Evolutionary conservation across 2,329 filamentous ascomycete species (phyloP), one percentile per base, ranked within the genome.

Genomic region (Penicillium oxalicum): DNA sequence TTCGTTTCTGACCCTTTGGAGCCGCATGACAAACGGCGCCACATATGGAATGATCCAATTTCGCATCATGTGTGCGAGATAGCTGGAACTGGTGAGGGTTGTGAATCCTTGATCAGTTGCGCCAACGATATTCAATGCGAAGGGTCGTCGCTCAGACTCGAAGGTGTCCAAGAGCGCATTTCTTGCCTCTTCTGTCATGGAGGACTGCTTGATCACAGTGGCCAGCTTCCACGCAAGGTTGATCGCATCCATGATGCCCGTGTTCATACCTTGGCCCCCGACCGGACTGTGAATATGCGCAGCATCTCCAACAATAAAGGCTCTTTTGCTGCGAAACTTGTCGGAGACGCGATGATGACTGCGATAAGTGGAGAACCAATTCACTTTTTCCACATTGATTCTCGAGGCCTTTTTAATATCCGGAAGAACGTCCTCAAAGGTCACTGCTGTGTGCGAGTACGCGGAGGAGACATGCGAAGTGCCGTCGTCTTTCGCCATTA

Each of bases 191-290:
- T 69, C 62, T 1, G 40, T 48, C 52, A 60, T 58, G 0, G 41
- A 25, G 3, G 42, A 41, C 9, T 54, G 42, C n/a, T 67, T 66
- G 1, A 77, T 58, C 4, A 74, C 75, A 1, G 71, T 64, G 0
- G 74, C 70, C 2, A 81, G 65, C 54, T 81, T 81, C 77, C 78
- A 81, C 24, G 73, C 74, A 0, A 81, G 65, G 48, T 81, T 80
- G 28, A 76, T 67, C 0, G 76, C 73, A 48, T 81, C 78, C 25
- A 76, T 74, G 18, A 81, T 70, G 0, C 78, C 77, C 0, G 76
- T 76, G 56, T 82, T 81, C 75, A 82, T 77, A 1, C 79, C 79
- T 56, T 80, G 78, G 0, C 77, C 80, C 2, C 77, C 79, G 0
- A 74, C 73, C 0, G 77, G 77, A 34, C 70, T 77, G 51, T 81